phyloP scores from a whole-genome alignment of 108 stramenopile genomes.

The Skeletonema menzelii region DNA sequence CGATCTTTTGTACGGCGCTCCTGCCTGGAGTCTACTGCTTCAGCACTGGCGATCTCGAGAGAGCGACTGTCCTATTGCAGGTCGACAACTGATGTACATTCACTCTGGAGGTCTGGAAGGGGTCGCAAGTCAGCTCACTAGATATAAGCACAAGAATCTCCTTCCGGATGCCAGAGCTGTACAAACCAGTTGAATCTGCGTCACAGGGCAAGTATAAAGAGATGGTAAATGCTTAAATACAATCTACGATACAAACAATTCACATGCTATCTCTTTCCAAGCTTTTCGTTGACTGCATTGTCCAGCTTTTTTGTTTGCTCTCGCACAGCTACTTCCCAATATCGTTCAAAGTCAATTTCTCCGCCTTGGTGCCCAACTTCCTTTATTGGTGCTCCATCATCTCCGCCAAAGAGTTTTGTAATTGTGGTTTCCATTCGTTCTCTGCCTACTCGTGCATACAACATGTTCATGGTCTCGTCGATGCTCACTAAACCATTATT shows the following conservation, averaged over 20 bases:
- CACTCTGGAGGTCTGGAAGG: constrained; percentile 94
- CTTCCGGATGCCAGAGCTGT: constrained; percentile 41
- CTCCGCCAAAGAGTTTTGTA: constrained; percentile 49
- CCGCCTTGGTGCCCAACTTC: constrained; percentile 78
- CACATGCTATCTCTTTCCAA: constrained; percentile 26
- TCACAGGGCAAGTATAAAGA: neutral
- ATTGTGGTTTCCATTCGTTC: constrained; percentile 66
- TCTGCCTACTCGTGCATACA: constrained; percentile 83
- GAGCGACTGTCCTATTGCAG: constrained; percentile 48
- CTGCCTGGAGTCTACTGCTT: constrained; percentile 70
- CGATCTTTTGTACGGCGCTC: constrained; percentile 84
- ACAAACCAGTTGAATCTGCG: constrained; percentile 5
- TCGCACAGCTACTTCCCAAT: constrained; percentile 64
- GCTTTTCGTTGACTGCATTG: constrained; percentile 39
- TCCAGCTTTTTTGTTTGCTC: constrained; percentile 54
- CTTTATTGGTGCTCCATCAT: constrained; percentile 59
- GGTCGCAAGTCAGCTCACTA: constrained; percentile 78
- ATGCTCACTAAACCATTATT: constrained; percentile 73
- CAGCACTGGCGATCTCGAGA: constrained; percentile 62
- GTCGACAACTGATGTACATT: constrained; percentile 83
- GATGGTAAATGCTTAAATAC: neutral
- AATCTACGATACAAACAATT: neutral
- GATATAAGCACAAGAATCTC: constrained; percentile 87
- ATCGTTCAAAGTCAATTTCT: constrained; percentile 69
- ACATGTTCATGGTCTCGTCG: constrained; percentile 92